Evolutionary conservation across 169 alveolate species (phyloP), one percentile per base, ranked within the genome.

Genomic region (Cystoisospora suis): DNA sequence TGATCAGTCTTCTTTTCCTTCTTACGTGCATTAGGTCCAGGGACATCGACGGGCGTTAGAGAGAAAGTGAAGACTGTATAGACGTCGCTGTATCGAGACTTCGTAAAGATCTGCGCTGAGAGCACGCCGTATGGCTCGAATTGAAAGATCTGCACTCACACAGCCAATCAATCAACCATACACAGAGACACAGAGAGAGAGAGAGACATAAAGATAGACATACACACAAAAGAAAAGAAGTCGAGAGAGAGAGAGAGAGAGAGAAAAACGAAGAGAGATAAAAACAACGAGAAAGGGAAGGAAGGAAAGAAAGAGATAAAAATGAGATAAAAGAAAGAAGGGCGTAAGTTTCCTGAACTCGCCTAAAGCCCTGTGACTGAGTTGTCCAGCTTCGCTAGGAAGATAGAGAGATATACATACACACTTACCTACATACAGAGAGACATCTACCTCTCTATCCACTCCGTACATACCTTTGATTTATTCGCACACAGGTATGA

Each of bases 31-130:
- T 72, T 46, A 2, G 83, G 83, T 17, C 40, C 83, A 40, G 42
- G n/a, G n/a, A n/a, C 20, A 53, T 69, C 86, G 6, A 44, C 20
- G 15, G 91, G 91, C 1, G 91, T 47, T 38, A 87, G 53, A 2
- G 86, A 34, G 75, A 87, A 87, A 27, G 83, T 77, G 75, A 87
- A 87, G 34, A 87, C 44, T 0, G 91, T 87, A 38, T 65, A 20
- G 36, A 65, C 49, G 34, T 87, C 91, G 27, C 75, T 46, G 75
- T 53, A 44, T 49, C 79, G 85, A 42, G 86, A 45, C 85, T 87
- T 87, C 59, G 69, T 87, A 46, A 87, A 87, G 42, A 87, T 27
- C 49, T 87, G 91, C 56, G 91, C 91, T 20, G 91, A 87, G 44
- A 70, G 42, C n/a, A 87, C 86, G 56, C 86, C 86, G 44, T 56